phyloP scores from a whole-genome alignment of 148 eudicot species.

The Beta vulgaris region DNA sequence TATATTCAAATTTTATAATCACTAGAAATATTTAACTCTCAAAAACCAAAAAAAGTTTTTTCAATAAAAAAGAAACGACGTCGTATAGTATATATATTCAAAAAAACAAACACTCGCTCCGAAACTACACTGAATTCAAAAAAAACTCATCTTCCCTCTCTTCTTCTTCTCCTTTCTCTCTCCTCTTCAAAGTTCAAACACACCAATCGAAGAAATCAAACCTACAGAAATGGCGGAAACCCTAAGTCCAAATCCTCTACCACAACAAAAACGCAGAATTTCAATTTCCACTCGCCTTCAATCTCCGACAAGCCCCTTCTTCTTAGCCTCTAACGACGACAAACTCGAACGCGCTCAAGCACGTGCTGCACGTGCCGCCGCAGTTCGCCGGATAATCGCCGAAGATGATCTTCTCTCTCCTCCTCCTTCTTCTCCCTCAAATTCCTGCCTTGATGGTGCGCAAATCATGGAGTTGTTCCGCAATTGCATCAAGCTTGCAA shows the following conservation, averaged over 20 bases:
- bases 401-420: slow-evolving; percentile 22
- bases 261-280: slow-evolving; percentile 30
- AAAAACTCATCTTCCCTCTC: neutral
- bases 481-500: slow-evolving; percentile 92
- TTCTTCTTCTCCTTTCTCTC: neutral
- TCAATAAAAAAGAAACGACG: neutral
- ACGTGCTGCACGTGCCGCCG: slow-evolving; percentile 90
- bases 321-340: slow-evolving; percentile 83
- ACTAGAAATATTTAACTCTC: no score
- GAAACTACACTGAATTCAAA: neutral
- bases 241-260: slow-evolving; percentile 40
- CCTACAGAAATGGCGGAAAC: slow-evolving; percentile 51
- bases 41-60: no score
- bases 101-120: no score
- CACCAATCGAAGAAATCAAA: neutral
- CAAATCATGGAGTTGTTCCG: slow-evolving; percentile 79
- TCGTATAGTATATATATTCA: no score
- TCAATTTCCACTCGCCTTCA: slow-evolving; percentile 40
- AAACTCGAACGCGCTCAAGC: slow-evolving; percentile 91
- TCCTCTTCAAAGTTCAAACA: neutral
- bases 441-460: slow-evolving; percentile 50
- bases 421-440: slow-evolving; percentile 25
- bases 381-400: slow-evolving; percentile 54
- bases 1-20: no score
- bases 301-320: slow-evolving; percentile 71